Evolutionary conservation across 305 asterid genomes (phyloP).

Genomic region (Fraxinus latifolia): DNA sequence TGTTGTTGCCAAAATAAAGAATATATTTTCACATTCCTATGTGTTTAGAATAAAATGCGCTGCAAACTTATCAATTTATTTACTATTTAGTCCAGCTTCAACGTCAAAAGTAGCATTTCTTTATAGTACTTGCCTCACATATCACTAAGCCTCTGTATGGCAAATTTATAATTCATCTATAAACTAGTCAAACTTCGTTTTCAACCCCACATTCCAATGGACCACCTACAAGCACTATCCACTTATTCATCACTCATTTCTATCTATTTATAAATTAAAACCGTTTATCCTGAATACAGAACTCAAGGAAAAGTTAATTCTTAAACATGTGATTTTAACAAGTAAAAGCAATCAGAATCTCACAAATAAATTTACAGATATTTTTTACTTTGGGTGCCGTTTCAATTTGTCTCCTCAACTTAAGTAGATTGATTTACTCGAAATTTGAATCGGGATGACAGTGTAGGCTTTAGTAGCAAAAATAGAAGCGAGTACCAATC

Average conservation of each 20-base stretch:
- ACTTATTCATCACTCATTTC: not conserved
- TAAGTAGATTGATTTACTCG: not conserved
- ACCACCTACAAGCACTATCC: not conserved
- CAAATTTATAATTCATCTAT: not conserved
- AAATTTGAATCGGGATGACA: not conserved
- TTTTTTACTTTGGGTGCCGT: not conserved
- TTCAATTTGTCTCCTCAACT: not conserved
- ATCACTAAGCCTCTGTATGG: not conserved
- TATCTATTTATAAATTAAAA: not conserved
- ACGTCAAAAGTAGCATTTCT: not conserved
- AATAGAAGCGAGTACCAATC: not conserved
- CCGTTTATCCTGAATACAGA: not conserved
- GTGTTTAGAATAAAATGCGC: not conserved
- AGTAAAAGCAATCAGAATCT: not conserved
- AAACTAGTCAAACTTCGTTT: not conserved
- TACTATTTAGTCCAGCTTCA: not conserved
- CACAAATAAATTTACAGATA: not conserved
- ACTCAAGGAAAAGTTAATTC: not conserved
- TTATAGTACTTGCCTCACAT: not conserved
- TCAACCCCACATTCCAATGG: not conserved
- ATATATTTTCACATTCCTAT: not conserved
- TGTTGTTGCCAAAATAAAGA: not conserved
- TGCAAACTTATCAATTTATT: not conserved
- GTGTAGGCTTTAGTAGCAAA: not conserved
- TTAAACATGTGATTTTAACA: not conserved